phyloP scores from a whole-genome alignment of 768 basidiomycete genomes.

The Tricholoma matsutake region DNA sequence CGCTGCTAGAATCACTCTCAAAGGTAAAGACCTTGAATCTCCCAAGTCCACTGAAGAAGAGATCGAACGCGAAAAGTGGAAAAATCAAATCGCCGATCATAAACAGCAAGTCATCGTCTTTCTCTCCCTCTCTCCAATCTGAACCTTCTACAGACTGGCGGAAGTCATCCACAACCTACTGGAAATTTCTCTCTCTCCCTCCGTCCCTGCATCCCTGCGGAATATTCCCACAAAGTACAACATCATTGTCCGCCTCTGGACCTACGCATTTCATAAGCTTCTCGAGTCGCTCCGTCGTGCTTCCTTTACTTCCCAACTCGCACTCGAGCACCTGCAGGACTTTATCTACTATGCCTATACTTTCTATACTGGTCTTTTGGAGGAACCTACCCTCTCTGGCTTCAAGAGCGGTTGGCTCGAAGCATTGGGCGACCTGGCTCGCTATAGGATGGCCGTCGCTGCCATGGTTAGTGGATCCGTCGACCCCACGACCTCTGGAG shows the following conservation, averaged over 20 bases:
- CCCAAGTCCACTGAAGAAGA: conserved; percentile 41
- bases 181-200: conserved; percentile 79
- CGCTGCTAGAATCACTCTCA: conserved; percentile 40
- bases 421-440: conserved; percentile 91
- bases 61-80: conserved; percentile 73
- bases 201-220: conserved; percentile 84
- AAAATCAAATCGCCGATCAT: conserved; percentile 70
- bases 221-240: conserved; percentile 93
- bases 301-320: conserved; percentile 63
- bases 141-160: conserved; percentile 59
- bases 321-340: conserved; percentile 89
- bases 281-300: conserved; percentile 89
- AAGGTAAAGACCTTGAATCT: conserved; percentile 35
- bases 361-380: conserved; percentile 87
- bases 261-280: conserved; percentile 83
- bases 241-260: conserved; percentile 92
- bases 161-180: conserved; percentile 90
- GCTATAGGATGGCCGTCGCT: conserved; percentile 96
- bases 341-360: conserved; percentile 95
- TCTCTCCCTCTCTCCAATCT: conserved; percentile 5
- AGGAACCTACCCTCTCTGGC: conserved; percentile 64
- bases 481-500: conserved; percentile 23
- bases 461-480: conserved; percentile 63
- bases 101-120: conserved; percentile 61
- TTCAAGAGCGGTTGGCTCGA: conserved; percentile 92